phyloP scores from a whole-genome alignment of 2,329 filamentous ascomycete genomes.

The Botrytis fabae region DNA sequence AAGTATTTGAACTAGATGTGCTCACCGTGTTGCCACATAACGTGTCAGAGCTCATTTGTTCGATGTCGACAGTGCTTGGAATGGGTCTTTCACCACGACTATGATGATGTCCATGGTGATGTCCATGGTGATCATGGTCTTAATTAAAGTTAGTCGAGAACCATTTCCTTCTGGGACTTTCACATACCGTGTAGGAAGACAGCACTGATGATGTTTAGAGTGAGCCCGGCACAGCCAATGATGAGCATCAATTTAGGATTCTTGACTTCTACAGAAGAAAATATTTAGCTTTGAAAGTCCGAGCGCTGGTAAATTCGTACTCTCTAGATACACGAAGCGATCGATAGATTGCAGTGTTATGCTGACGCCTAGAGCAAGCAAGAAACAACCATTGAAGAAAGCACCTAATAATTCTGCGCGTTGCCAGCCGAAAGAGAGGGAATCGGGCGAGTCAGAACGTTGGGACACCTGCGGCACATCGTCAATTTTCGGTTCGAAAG shows the following conservation, averaged over 20 bases:
- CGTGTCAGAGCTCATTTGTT: conserved; percentile 21
- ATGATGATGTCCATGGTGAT: conserved; percentile 17
- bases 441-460: conserved; percentile 54
- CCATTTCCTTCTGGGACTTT: not conserved
- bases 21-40: conserved; percentile 2
- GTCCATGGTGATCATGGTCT: conserved; percentile 28
- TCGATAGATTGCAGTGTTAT: conserved; percentile 74
- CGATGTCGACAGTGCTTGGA: conserved; percentile 9
- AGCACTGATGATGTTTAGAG: conserved; percentile 66
- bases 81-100: not conserved
- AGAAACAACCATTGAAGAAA: conserved; percentile 79
- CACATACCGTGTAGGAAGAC: conserved; percentile 62
- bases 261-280: conserved; percentile 53
- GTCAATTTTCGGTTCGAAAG: conserved; percentile 3
- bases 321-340: conserved; percentile 60
- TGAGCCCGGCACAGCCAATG: conserved; percentile 66
- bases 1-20: not conserved
- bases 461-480: conserved; percentile 55
- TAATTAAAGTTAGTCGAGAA: conserved; percentile 7
- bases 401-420: conserved; percentile 71
- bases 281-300: not conserved
- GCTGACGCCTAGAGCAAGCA: conserved; percentile 69
- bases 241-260: conserved; percentile 67
- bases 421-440: conserved; percentile 74
- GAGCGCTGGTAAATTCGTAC: conserved; percentile 42